Percentiles rank a stretch among this genome's conserved stretches.
Conservation (phyloP, 1,284 basidiomycete species). For the Peniophora sp. region DNA sequence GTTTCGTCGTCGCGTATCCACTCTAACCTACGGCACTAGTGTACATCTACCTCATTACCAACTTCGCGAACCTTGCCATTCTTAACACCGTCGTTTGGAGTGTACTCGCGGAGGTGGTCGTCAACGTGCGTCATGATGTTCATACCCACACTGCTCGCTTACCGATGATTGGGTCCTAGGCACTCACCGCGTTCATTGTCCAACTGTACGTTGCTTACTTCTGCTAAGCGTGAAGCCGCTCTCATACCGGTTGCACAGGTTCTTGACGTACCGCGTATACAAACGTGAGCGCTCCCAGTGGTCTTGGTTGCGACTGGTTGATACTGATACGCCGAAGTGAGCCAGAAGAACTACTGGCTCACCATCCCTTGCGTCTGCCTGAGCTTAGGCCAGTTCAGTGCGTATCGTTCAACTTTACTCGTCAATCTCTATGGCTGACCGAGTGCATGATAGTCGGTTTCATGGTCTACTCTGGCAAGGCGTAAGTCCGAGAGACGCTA, state of each 20-base stretch:
- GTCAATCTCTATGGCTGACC: background rate
- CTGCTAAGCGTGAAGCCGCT: background rate
- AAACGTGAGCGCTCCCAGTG: constrained; percentile 28
- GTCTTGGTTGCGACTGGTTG: background rate
- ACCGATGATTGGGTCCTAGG: background rate
- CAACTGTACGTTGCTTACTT: constrained; percentile 19
- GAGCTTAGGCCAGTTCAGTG: constrained; percentile 31
- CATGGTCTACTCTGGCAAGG: constrained; percentile 10
- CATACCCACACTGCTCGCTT: no score
- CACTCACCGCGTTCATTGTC: constrained; percentile 37
- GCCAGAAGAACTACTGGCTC: constrained; percentile 34
- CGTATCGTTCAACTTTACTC: background rate
- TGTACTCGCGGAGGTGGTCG: background rate
- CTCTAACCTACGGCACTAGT: constrained; percentile 26
- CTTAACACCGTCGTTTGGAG: constrained; percentile 17
- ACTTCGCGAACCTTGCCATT: constrained; percentile 30
- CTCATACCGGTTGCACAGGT: constrained; percentile 23
- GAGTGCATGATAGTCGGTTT: background rate
- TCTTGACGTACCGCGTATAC: constrained; percentile 44
- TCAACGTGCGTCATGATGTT: constrained; percentile 1
- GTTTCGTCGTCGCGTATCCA: background rate
- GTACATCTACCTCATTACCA: constrained; percentile 45
- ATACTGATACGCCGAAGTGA: constrained; percentile 26
- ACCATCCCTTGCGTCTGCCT: constrained; percentile 31
- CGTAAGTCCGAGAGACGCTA: constrained; percentile 6